A percentile compares a stretch with the other conserved stretches of the same genome.
phyloP scores from a whole-genome alignment of 352 stramenopile species.

The Blastocystis sp. region DNA sequence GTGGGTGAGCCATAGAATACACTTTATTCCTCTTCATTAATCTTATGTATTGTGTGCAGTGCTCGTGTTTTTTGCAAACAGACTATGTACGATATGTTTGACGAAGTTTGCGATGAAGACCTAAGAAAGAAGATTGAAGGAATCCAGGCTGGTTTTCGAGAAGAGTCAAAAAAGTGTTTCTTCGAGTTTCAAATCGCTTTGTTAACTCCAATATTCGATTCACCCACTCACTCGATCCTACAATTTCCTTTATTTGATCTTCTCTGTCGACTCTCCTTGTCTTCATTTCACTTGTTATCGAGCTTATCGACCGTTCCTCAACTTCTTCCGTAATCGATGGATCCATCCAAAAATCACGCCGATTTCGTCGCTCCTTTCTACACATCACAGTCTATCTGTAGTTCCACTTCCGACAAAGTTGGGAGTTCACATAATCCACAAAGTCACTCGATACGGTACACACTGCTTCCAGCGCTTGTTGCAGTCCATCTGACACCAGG shows the following conservation, averaged over 20 bases:
- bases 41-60: too few species aligned
- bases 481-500: background rate
- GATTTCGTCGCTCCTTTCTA: background rate
- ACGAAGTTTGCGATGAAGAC: background rate
- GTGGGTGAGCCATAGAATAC: background rate
- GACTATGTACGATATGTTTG: background rate
- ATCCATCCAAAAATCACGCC: background rate
- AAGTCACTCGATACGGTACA: background rate
- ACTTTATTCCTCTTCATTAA: background rate
- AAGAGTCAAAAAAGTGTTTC: background rate
- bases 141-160: slow-evolving; percentile 2
- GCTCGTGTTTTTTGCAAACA: background rate
- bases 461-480: background rate
- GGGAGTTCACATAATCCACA: background rate
- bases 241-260: background rate
- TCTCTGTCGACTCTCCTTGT: background rate
- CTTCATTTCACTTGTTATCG: background rate
- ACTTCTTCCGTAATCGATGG: background rate
- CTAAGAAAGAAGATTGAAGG: slow-evolving; percentile 15
- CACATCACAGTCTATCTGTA: background rate
- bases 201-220: background rate
- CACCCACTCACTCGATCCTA: background rate
- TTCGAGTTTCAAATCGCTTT: background rate
- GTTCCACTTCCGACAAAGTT: background rate
- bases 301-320: background rate